phyloP scores from a whole-genome alignment of 345 rosid genomes.

The Pistacia vera region DNA sequence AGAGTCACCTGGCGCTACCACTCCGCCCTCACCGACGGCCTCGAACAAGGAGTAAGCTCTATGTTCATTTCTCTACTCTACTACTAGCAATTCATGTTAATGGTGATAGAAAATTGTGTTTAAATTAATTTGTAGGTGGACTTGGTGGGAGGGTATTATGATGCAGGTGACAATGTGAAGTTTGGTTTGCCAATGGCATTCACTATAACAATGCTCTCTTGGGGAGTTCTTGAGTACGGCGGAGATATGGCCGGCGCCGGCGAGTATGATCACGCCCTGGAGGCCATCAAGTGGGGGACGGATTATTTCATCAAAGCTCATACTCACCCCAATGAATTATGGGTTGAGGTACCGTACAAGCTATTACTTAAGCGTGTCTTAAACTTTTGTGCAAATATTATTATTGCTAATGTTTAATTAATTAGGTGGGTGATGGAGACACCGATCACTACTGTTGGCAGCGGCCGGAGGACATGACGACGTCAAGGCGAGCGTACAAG shows the following conservation, averaged over 20 bases:
- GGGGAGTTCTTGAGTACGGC: slow-evolving; percentile 79
- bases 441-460: slow-evolving; percentile 98
- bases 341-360: slow-evolving; percentile 48
- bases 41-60: slow-evolving; percentile 59
- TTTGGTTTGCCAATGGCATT: slow-evolving; percentile 93
- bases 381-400: too few species aligned
- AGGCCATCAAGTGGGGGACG: slow-evolving; percentile 90
- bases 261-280: slow-evolving; percentile 54
- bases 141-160: slow-evolving; percentile 92
- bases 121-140: slow-evolving; percentile 53
- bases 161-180: slow-evolving; percentile 92
- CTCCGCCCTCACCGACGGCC: slow-evolving; percentile 69
- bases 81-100: too few species aligned
- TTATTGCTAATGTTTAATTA: too few species aligned
- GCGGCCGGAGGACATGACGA: slow-evolving; percentile 97
- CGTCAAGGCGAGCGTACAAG: slow-evolving; percentile 65
- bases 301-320: slow-evolving; percentile 88
- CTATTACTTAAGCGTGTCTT: too few species aligned
- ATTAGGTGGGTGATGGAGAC: slow-evolving; percentile 81
- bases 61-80: neutral
- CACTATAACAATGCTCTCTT: slow-evolving; percentile 82
- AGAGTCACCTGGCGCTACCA: slow-evolving; percentile 67
- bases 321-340: slow-evolving; percentile 52
- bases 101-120: neutral
- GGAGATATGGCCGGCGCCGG: slow-evolving; percentile 51